Conservation (phyloP, 148 eudicot species). For the Rhododendron vialii region DNA sequence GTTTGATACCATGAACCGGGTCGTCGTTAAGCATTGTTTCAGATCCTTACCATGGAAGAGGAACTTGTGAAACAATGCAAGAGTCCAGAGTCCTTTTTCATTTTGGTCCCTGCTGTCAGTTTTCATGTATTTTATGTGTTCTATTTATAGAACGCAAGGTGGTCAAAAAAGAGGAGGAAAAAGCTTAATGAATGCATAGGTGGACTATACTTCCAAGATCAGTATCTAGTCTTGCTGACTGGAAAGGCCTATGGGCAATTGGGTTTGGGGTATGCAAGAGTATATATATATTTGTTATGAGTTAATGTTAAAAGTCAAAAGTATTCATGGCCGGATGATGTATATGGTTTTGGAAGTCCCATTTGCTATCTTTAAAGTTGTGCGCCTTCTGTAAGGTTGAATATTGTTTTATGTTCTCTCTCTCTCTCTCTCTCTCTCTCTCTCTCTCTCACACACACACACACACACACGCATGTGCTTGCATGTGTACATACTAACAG, state of each 20-base stretch:
- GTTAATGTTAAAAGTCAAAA: neutral
- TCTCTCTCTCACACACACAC: neutral
- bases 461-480: neutral
- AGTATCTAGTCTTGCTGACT: constrained; percentile 1
- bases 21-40: neutral
- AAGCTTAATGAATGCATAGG: neutral
- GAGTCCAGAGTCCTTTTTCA: neutral
- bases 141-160: neutral
- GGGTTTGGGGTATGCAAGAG: neutral
- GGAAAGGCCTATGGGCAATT: neutral
- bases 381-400: neutral
- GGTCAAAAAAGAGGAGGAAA: neutral
- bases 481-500: neutral
- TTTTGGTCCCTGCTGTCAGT: constrained; percentile 6
- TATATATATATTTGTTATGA: neutral
- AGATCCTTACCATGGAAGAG: constrained; percentile 2
- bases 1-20: neutral
- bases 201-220: neutral
- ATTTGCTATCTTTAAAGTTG: neutral
- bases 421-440: neutral
- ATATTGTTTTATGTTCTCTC: neutral
- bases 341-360: neutral
- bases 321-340: neutral
- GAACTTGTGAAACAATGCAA: neutral
- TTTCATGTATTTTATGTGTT: neutral